Evolutionary conservation across 305 asterid genomes (phyloP).

Genomic region (Fraxinus greggii): DNA sequence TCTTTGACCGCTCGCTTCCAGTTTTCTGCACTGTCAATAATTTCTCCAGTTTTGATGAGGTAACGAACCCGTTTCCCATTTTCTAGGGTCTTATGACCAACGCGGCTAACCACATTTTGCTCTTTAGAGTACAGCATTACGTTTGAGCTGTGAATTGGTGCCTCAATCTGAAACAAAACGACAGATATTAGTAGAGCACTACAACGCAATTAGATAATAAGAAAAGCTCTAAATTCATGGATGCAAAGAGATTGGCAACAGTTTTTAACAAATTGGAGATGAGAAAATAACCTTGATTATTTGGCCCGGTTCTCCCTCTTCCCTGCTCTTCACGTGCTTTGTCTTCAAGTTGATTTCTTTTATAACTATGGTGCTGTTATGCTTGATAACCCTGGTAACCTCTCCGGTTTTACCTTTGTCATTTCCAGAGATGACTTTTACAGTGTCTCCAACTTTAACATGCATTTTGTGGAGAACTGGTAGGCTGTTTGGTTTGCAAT

Average conservation of each 20-base stretch:
- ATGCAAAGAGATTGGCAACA: background rate
- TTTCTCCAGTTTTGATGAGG: conserved; percentile 87
- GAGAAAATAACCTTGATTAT: conserved; percentile 63
- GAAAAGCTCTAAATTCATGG: background rate
- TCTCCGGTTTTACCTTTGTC: conserved; percentile 93
- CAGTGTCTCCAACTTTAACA: conserved; percentile 87
- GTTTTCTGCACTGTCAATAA: conserved; percentile 83
- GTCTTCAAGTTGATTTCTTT: conserved; percentile 89
- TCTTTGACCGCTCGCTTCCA: conserved; percentile 72
- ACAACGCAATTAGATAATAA: background rate
- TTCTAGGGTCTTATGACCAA: conserved; percentile 83
- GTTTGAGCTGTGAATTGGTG: conserved; percentile 92
- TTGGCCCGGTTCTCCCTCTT: conserved; percentile 81
- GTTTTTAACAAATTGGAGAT: background rate
- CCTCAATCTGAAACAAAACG: conserved; percentile 66
- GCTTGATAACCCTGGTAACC: conserved; percentile 60
- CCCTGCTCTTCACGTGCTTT: conserved; percentile 82
- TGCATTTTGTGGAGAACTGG: conserved; percentile 90
- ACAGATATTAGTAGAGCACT: conserved; percentile 1
- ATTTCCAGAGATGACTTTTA: conserved; percentile 84
- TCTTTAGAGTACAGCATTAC: conserved; percentile 96
- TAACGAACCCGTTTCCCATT: conserved; percentile 80
- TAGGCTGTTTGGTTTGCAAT: conserved; percentile 93
- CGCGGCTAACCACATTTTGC: conserved; percentile 73
- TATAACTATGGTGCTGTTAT: conserved; percentile 67